Percentiles rank a stretch among this genome's conserved stretches.
Evolutionary conservation across 2,329 filamentous ascomycete genomes (phyloP).

Genomic region (Ophiostoma novo-ulmi): DNA sequence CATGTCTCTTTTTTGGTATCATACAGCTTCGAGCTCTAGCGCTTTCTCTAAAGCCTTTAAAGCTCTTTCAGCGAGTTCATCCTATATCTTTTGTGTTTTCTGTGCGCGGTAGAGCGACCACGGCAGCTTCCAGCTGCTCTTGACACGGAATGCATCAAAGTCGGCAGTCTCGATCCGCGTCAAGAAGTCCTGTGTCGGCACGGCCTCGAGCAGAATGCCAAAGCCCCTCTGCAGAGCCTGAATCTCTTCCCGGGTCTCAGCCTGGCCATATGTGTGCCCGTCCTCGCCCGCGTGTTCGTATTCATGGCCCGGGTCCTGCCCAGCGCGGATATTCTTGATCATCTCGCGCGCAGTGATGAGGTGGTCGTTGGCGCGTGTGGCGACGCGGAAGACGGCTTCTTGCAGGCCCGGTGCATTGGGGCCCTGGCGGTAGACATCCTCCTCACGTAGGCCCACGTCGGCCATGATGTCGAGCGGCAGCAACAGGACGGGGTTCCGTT

Average conservation of each 20-base stretch:
- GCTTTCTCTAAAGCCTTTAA: neutral
- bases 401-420: conserved; percentile 72
- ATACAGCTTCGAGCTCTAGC: neutral
- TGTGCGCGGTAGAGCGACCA: conserved; percentile 62
- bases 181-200: conserved; percentile 74
- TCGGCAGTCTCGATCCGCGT: conserved; percentile 70
- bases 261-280: conserved; percentile 50
- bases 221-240: conserved; percentile 58
- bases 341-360: conserved; percentile 90
- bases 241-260: conserved; percentile 36
- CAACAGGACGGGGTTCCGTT: conserved; percentile 54
- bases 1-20: conserved; percentile 14
- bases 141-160: conserved; percentile 74
- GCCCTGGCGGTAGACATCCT: conserved; percentile 80
- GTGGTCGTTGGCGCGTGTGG: conserved; percentile 91
- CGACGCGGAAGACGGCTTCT: conserved; percentile 87
- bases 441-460: conserved; percentile 71
- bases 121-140: conserved; percentile 72
- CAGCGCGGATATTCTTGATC: conserved; percentile 71
- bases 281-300: conserved; percentile 83
- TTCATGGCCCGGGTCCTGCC: conserved; percentile 71
- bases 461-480: conserved; percentile 89
- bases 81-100: conserved; percentile 46
- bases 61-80: too few species aligned
- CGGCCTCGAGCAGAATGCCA: conserved; percentile 71